These are phyloP conservation scores for Mycena belliarum DNA, from an alignment of 768 basidiomycete genomes.

Conservation along the genomic window DNA sequence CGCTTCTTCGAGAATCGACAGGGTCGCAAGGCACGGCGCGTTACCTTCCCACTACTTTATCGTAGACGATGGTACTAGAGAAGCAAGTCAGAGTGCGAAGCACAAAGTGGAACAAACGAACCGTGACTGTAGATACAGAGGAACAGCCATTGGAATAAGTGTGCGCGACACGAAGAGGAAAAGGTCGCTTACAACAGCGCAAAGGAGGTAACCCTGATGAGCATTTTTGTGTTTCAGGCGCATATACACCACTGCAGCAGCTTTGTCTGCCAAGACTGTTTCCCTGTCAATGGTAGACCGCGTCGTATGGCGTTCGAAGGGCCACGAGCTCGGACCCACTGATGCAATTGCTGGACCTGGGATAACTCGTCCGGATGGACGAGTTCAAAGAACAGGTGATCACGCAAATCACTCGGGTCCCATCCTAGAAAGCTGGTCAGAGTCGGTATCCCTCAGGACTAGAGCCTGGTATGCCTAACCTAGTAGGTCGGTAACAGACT, in stretches of 20 bases:
- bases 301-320: not conserved
- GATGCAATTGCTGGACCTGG: conserved; percentile 67
- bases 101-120: conserved; percentile 16
- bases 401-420: conserved; percentile 72
- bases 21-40: conserved; percentile 24
- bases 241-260: conserved; percentile 75
- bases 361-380: conserved; percentile 81
- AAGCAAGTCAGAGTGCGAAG: conserved; percentile 1
- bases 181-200: conserved; percentile 60
- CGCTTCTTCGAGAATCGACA: conserved; percentile 73
- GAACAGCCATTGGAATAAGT: conserved; percentile 1
- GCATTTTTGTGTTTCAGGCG: conserved; percentile 81
- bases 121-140: conserved; percentile 27
- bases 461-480: conserved; percentile 35
- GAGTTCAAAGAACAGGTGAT: conserved; percentile 68
- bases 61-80: conserved; percentile 5
- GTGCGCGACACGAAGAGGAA: not conserved
- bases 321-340: conserved; percentile 41
- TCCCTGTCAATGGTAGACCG: conserved; percentile 60
- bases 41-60: conserved; percentile 15
- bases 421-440: conserved; percentile 48
- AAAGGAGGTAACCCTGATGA: conserved; percentile 72
- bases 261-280: conserved; percentile 77
- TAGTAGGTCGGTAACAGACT: conserved; percentile 64
- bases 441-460: not conserved